Evolutionary conservation across 192 early-diverging fungal genomes (phyloP), one percentile per base, ranked within the genome.

Genomic region (Backusella parvicylindrica): DNA sequence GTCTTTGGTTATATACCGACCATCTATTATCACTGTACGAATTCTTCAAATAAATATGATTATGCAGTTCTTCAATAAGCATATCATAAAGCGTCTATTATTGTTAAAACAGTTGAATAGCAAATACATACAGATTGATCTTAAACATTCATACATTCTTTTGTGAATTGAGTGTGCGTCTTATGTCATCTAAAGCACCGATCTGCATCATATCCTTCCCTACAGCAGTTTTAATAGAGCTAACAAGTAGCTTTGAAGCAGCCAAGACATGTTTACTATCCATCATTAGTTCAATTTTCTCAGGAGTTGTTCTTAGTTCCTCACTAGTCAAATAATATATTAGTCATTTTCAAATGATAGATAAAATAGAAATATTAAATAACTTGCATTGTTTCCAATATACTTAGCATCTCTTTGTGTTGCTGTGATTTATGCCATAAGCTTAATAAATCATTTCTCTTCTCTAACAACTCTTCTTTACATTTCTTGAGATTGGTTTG

Each of bases 41-140:
- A 38, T 90, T 93, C 49, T 93, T 94, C 1, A 94, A 73, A 82
- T 94, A 94, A 7, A 94, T 77, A 75, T 93, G 91, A 76, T 87
- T 92, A 53, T 93, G 92, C 37, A 94, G 84, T 68, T 94, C 92
- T 65, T 93, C 93, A 41, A 92, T 87, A 11, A 93, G 82, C 11
- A 84, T 79, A 65, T 91, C 90, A 26, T 88, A 82, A 56, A 90
- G 73, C 2, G 79, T 73, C 89, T 90, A 79, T 41, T 12, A 47
- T 0, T 13, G 13, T 35, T 35, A 35, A 3, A 6, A 35, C 6
- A 3, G 6, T 35, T 35, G 33, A 3, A 35, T 35, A 35, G 2
- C 33, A 35, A 3, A 2, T 6, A 35, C 2, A 31, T 49, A 28
- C 47, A 33, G 2, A 6, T 32, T 31, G 26, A 64, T 0, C 7